A percentile compares a stretch with the other conserved stretches of the same genome.
Conservation (phyloP, 192 early-diverging fungal species). For the Coemansia sp. region DNA sequence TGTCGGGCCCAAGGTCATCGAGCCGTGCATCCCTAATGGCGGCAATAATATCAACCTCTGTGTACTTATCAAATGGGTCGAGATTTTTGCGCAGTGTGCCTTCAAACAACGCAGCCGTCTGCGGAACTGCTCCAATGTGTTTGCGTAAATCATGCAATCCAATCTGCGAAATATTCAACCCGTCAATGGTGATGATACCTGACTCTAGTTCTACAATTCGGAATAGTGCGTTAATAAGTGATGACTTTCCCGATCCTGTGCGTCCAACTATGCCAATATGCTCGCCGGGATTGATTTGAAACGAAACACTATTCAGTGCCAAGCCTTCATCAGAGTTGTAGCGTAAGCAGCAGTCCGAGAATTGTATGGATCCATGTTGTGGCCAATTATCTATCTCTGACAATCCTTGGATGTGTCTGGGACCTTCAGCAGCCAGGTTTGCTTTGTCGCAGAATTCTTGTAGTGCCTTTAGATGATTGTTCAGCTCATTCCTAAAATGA, state of each 20-base stretch:
- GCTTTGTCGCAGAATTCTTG: constrained; percentile 18
- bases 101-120: constrained; percentile 57
- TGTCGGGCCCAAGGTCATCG: constrained; percentile 59
- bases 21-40: constrained; percentile 65
- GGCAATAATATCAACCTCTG: constrained; percentile 68
- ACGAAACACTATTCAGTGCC: constrained; percentile 53
- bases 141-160: constrained; percentile 73
- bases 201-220: constrained; percentile 72
- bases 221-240: constrained; percentile 72
- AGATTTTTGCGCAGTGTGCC: constrained; percentile 73
- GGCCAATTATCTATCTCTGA: not conserved
- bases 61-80: constrained; percentile 75
- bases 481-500: not conserved
- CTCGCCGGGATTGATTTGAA: constrained; percentile 44
- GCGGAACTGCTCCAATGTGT: constrained; percentile 78
- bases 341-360: constrained; percentile 18
- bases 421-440: constrained; percentile 15
- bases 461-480: constrained; percentile 13
- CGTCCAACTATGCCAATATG: constrained; percentile 58
- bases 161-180: constrained; percentile 65
- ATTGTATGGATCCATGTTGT: constrained; percentile 17
- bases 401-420: not conserved
- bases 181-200: constrained; percentile 72
- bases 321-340: constrained; percentile 13
- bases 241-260: constrained; percentile 77